A percentile compares a stretch with the other conserved stretches of the same genome.
Conservation (phyloP, 129 eudicot species). For the carrot (Daucus carota) region DH1_v3.0 NC_030387.2:3016001-3016500, state of each 20-base stretch:
- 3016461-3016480: background rate
- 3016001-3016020: background rate
- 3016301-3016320: too few species aligned
- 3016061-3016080: background rate
- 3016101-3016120: constrained; percentile 1
- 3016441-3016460: too few species aligned
- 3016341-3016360: too few species aligned
- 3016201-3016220: background rate
- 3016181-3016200: background rate
- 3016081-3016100: background rate
- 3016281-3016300: too few species aligned
- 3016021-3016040: background rate
- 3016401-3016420: too few species aligned
- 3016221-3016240: too few species aligned
- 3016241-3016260: too few species aligned
- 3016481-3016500: background rate
- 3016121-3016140: background rate
- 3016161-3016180: background rate
- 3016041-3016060: background rate
- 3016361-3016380: too few species aligned
- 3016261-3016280: too few species aligned
- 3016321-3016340: too few species aligned
- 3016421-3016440: too few species aligned
- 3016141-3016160: background rate
- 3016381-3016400: too few species aligned